phyloP scores from a whole-genome alignment of 2,329 filamentous ascomycete genomes.

The Claviceps digitariae region DNA sequence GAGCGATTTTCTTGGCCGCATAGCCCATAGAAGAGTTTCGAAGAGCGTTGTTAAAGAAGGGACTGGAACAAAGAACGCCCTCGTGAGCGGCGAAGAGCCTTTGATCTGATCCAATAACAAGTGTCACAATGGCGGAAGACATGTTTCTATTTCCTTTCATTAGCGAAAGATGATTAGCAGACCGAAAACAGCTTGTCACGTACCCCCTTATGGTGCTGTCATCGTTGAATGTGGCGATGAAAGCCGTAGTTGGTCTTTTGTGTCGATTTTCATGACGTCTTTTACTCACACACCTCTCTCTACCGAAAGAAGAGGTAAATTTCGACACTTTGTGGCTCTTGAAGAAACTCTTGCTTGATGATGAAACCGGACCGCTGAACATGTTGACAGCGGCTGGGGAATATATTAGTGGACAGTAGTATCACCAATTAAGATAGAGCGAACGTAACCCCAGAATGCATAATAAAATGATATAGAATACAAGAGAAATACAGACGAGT shows the following conservation, averaged over 20 bases:
- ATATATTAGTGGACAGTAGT: neutral
- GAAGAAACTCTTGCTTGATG: constrained; percentile 37
- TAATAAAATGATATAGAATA: neutral
- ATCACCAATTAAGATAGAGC: neutral
- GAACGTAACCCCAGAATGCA: neutral
- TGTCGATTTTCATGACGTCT: constrained; percentile 35
- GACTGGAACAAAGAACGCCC: constrained; percentile 63
- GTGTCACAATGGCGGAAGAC: constrained; percentile 60
- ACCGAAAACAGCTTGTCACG: constrained; percentile 10
- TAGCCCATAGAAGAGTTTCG: constrained; percentile 22
- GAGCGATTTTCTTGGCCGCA: constrained; percentile 53
- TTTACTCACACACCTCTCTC: constrained; percentile 40
- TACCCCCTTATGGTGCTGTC: constrained; percentile 32
- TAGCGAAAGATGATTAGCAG: neutral
- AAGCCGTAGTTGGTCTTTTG: constrained; percentile 34
- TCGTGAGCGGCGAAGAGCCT: constrained; percentile 87
- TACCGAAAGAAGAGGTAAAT: constrained; percentile 41
- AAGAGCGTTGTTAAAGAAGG: constrained; percentile 50
- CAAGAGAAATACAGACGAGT: neutral
- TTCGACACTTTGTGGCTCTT: constrained; percentile 37
- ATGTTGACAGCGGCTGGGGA: constrained; percentile 18
- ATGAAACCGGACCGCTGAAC: constrained; percentile 35
- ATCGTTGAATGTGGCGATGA: constrained; percentile 23
- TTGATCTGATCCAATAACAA: constrained; percentile 67
- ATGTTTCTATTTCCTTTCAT: neutral